These are phyloP conservation scores for Ophiostoma ulmi DNA, from an alignment of 2,329 filamentous ascomycete genomes.

Conservation along the genomic window DNA sequence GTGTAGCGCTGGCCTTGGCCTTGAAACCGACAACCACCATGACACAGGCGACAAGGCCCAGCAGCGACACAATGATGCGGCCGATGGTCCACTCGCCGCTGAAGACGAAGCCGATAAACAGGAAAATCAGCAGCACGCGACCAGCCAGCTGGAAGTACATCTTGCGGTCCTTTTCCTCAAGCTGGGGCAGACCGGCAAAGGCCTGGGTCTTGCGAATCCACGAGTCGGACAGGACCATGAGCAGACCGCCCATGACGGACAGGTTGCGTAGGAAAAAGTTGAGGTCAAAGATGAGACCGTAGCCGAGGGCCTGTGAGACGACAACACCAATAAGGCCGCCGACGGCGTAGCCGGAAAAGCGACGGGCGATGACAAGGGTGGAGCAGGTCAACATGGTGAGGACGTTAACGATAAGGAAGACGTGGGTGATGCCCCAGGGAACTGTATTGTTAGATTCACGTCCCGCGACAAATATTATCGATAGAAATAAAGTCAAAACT, in stretches of 20 bases:
- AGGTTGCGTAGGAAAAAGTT: conserved; percentile 99
- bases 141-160: conserved; percentile 99
- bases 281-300: conserved; percentile 96
- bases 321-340: conserved; percentile 86
- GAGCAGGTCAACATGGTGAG: conserved; percentile 81
- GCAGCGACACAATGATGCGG: conserved; percentile 74
- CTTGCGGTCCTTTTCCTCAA: conserved; percentile 99
- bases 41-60: conserved; percentile 86
- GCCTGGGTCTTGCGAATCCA: conserved; percentile 98
- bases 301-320: conserved; percentile 87
- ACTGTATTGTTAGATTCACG: conserved; percentile 50
- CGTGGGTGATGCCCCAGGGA: conserved; percentile 77
- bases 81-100: conserved; percentile 88
- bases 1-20: conserved; percentile 96
- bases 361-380: conserved; percentile 80
- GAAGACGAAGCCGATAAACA: conserved; percentile 96
- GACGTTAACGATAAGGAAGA: conserved; percentile 89
- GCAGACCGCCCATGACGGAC: conserved; percentile 89
- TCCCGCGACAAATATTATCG: not conserved
- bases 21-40: conserved; percentile 99
- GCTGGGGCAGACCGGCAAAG: conserved; percentile 84
- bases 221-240: conserved; percentile 97
- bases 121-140: conserved; percentile 90
- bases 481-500: conserved; percentile 35
- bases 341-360: conserved; percentile 89